Percentiles rank a stretch among this genome's conserved stretches.
Evolutionary conservation across 345 rosid species (phyloP).

Genomic region (Moringa oleifera): DNA sequence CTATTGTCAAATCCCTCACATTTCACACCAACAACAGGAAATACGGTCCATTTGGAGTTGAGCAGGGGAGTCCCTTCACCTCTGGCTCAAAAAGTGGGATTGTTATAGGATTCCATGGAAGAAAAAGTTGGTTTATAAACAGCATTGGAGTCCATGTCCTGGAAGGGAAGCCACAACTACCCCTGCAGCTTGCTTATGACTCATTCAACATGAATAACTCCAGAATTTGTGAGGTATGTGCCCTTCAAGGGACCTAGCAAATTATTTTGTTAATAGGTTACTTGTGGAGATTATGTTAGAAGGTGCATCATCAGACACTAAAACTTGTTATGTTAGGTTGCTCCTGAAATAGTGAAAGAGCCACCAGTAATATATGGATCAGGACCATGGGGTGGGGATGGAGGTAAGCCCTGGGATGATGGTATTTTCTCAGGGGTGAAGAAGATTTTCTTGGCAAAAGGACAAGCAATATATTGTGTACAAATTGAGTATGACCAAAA

Average conservation of each 20-base stretch:
- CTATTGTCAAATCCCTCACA: constrained; percentile 21
- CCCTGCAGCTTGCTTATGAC: neutral
- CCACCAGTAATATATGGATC: constrained; percentile 46
- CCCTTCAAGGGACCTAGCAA: too few species aligned
- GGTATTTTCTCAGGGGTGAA: constrained; percentile 49
- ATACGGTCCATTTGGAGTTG: constrained; percentile 31
- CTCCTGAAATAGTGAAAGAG: constrained; percentile 11
- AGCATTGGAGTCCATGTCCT: constrained; percentile 25
- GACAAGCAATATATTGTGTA: constrained; percentile 36
- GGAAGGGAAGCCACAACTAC: constrained; percentile 2
- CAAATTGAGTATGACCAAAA: constrained; percentile 55
- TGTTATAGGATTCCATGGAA: constrained; percentile 26
- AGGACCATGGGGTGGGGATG: constrained; percentile 67
- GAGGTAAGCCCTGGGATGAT: constrained; percentile 56
- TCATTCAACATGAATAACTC: neutral
- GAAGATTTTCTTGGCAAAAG: constrained; percentile 35
- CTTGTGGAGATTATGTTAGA: too few species aligned
- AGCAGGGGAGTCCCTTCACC: constrained; percentile 21
- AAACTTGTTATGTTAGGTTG: too few species aligned
- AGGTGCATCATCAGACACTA: too few species aligned
- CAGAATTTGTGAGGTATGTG: too few species aligned
- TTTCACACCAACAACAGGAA: constrained; percentile 22
- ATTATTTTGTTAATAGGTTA: too few species aligned
- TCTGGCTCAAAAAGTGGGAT: constrained; percentile 14
- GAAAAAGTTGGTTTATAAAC: constrained; percentile 17